Evolutionary conservation across 2,329 filamentous ascomycete species (phyloP).

Genomic region (Mollisiaceae sp.): DNA sequence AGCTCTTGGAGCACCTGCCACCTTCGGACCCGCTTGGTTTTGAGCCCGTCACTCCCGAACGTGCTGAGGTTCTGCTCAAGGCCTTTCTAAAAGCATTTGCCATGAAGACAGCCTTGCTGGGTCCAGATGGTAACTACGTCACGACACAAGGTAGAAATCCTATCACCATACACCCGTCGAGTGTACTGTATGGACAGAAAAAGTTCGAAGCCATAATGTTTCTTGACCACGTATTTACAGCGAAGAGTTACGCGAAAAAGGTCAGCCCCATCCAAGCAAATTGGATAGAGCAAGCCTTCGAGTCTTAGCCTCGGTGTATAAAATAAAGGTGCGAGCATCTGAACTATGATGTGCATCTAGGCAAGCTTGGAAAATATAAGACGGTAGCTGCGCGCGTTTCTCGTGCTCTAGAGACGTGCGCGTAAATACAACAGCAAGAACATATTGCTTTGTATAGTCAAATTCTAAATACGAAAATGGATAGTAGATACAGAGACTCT

Average conservation of each 20-base stretch:
- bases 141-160: slow-evolving; percentile 64
- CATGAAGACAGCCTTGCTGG: slow-evolving; percentile 63
- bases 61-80: slow-evolving; percentile 58
- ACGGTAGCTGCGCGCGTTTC: not conserved
- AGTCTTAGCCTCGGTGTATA: slow-evolving; percentile 16
- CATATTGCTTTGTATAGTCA: not conserved
- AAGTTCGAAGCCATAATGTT: slow-evolving; percentile 73
- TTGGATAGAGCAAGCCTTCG: slow-evolving; percentile 54
- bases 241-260: slow-evolving; percentile 70
- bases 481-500: not conserved
- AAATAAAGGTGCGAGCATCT: not conserved
- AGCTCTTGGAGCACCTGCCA: slow-evolving; percentile 48
- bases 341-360: no score
- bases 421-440: not conserved
- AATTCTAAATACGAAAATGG: not conserved
- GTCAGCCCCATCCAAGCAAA: slow-evolving; percentile 64
- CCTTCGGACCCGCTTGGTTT: slow-evolving; percentile 62
- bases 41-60: slow-evolving; percentile 57
- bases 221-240: slow-evolving; percentile 68
- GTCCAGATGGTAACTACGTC: slow-evolving; percentile 64
- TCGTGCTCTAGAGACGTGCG: not conserved
- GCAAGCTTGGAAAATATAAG: not conserved
- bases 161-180: slow-evolving; percentile 67
- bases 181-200: slow-evolving; percentile 65
- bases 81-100: slow-evolving; percentile 68